These are phyloP conservation scores for Eimeria maxima DNA, from an alignment of 169 alveolate genomes.

Conservation along the genomic window DNA sequence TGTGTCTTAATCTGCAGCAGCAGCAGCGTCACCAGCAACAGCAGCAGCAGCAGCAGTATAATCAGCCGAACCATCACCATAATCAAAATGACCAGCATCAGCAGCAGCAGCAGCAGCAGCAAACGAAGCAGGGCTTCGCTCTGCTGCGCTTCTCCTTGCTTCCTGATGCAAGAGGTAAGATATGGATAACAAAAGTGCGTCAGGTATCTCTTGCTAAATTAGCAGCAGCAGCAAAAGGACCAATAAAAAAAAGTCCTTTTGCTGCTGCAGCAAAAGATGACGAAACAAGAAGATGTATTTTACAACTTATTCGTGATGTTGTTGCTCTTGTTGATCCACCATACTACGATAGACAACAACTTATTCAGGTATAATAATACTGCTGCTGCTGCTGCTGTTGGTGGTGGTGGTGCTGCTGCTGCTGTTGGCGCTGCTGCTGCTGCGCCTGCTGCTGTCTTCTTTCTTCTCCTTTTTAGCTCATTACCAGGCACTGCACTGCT, in stretches of 20 bases:
- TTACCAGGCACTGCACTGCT: neutral
- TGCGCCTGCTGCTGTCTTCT: neutral
- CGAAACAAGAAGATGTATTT: neutral
- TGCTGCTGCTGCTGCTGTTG: neutral
- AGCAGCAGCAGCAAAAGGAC: neutral
- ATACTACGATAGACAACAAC: neutral
- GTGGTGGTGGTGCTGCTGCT: neutral
- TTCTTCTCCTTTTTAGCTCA: neutral
- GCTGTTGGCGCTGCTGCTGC: neutral
- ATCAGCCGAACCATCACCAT: too few relatives aligned
- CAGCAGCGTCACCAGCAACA: too few relatives aligned
- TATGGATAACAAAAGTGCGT: constrained; percentile 8
- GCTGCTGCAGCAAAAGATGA: neutral
- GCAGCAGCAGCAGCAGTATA: too few relatives aligned
- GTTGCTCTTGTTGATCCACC: constrained; percentile 20
- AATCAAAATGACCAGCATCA: too few relatives aligned
- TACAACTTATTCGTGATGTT: neutral
- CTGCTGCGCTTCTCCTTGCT: constrained; percentile 24
- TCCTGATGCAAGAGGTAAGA: neutral
- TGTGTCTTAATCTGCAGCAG: neutral
- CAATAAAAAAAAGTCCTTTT: neutral
- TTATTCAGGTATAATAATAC: neutral
- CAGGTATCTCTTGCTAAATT: neutral
- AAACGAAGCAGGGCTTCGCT: constrained; percentile 18
- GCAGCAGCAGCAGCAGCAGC: too few relatives aligned